Conservation (phyloP, 352 stramenopile species). For the Phytophthora foliorum region DNA sequence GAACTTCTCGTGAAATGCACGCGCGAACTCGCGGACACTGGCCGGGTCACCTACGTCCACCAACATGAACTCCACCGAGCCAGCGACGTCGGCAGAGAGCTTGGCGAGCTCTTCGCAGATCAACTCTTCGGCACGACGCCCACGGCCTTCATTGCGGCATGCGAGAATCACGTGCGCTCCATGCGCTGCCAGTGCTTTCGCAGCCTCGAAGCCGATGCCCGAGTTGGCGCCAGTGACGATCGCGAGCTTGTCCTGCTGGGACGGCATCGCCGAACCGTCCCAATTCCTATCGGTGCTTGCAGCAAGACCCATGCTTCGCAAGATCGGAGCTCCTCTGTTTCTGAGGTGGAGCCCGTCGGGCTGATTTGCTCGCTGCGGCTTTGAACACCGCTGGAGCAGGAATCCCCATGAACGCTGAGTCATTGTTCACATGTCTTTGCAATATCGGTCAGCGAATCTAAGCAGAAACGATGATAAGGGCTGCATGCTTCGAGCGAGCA, state of each 20-base stretch:
- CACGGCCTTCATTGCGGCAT: slow-evolving; percentile 63
- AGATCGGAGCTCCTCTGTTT: background rate
- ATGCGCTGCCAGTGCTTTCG: slow-evolving; percentile 57
- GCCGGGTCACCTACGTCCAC: slow-evolving; percentile 39
- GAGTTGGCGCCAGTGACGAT: slow-evolving; percentile 85
- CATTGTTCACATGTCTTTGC: slow-evolving; percentile 35
- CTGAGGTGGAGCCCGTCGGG: slow-evolving; percentile 6
- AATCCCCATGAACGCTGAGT: too few relatives aligned
- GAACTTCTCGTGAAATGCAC: slow-evolving; percentile 44
- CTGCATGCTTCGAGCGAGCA: background rate
- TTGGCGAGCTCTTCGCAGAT: slow-evolving; percentile 38
- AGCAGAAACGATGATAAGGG: slow-evolving; percentile 23
- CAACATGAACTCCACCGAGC: slow-evolving; percentile 69
- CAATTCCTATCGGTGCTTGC: slow-evolving; percentile 29
- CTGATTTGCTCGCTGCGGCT: slow-evolving; percentile 25
- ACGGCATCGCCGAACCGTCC: slow-evolving; percentile 40
- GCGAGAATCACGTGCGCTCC: slow-evolving; percentile 79
- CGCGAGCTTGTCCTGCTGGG: slow-evolving; percentile 59
- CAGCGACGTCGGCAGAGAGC: slow-evolving; percentile 17
- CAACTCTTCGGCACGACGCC: slow-evolving; percentile 35
- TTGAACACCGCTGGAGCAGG: too few relatives aligned
- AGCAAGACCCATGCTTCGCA: slow-evolving; percentile 20
- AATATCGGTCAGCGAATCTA: slow-evolving; percentile 40
- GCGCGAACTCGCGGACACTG: slow-evolving; percentile 56
- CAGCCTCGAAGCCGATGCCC: slow-evolving; percentile 80